Base-by-base conservation (phyloP, 1,284 basidiomycete species). In the Rhizoctonia solani region DNA sequence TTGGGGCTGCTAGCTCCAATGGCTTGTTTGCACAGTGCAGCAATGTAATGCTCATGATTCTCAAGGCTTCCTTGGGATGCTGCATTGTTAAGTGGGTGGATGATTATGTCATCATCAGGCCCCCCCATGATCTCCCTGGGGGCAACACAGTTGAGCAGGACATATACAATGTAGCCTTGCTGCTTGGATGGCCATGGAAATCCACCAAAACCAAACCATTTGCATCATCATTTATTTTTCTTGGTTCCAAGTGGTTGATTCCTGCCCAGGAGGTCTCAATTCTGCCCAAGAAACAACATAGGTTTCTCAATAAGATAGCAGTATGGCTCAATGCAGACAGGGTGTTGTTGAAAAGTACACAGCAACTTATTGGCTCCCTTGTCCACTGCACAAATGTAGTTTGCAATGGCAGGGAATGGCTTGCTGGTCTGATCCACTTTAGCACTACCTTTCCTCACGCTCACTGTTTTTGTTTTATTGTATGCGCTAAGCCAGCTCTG, bases 21-120 rank as follows among this genome's bases (percentile, higher is more conserved):
- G 77, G 81, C 0, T 29, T 74, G 0, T 81, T 77, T 54, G 77
- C 79, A 0, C 11, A 49, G 0, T 6, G 79, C 0, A 76, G 61
- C 0, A 76, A 78, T 67, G 76, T 76, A 0, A 71, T 73, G 0
- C 8, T 70, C 0, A 75, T 79, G 25, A 74, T 82, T 0, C 67
- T 79, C 19, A 50, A 72, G 0, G 13, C 21, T 0, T 1, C 27
- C 0, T 78, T 79, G 0, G 72, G 81, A 0, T 75, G 77, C 0
- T 79, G 78, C 0, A 39, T 81, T 0, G 63, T 72, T 0, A 74
- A 78, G 50, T 81, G 80, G 80, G 77, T 81, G 0, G 79, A 82
- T 63, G 75, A 81, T 56, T 77, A 79, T 21, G 2, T 79, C 0
- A 80, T 81, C 69, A 74, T 81, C 1, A 69, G 32, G 1, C 9